Conservation (phyloP, 1,284 basidiomycete species). For the Ustilago xerochloae region DNA sequence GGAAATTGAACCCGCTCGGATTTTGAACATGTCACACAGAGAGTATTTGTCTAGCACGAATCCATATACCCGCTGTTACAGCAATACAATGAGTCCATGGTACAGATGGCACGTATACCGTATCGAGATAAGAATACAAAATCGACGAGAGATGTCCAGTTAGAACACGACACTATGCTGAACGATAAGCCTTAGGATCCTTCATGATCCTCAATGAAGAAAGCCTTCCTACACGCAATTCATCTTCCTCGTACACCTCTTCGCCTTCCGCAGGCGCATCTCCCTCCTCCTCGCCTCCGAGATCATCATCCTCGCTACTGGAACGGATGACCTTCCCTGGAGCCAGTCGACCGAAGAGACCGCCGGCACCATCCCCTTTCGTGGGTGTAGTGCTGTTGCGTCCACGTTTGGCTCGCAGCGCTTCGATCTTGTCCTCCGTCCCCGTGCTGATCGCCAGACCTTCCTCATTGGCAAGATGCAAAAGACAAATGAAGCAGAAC, state of each 20-base stretch:
- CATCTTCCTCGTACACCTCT: constrained; percentile 48
- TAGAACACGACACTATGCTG: constrained; percentile 19
- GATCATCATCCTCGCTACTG: constrained; percentile 69
- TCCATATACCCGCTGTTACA: not conserved
- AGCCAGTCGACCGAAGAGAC: constrained; percentile 22
- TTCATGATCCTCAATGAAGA: constrained; percentile 55
- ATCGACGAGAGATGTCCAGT: not conserved
- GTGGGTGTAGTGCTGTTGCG: constrained; percentile 43
- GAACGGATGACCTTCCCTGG: constrained; percentile 31
- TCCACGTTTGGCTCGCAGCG: constrained; percentile 40
- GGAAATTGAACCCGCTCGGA: constrained; percentile 22
- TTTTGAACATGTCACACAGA: constrained; percentile 9
- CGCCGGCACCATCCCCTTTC: constrained; percentile 10
- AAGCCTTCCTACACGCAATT: constrained; percentile 50
- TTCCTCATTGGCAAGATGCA: constrained; percentile 94
- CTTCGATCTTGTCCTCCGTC: constrained; percentile 34
- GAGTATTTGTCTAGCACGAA: not conserved
- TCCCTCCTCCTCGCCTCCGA: constrained; percentile 57
- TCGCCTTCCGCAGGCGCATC: constrained; percentile 29
- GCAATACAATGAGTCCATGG: constrained; percentile 3
- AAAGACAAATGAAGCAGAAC: constrained; percentile 97
- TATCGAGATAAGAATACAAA: constrained; percentile 9
- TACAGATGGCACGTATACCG: not conserved
- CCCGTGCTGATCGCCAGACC: constrained; percentile 73
- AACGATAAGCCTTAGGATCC: constrained; percentile 59